Evolutionary conservation across 192 early-diverging fungal species (phyloP).

Genomic region (Thamnidium elegans): DNA sequence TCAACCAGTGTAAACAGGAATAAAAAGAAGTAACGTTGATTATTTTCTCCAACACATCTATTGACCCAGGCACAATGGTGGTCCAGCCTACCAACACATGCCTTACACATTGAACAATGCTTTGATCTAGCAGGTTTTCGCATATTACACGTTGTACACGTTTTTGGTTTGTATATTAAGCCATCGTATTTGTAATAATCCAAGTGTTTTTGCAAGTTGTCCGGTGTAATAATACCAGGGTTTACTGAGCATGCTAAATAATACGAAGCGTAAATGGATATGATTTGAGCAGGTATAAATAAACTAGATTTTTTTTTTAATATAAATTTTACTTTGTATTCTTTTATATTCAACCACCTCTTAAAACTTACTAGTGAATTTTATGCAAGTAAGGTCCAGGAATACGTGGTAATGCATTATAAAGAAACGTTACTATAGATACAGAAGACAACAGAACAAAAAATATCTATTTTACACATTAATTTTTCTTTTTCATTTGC

Average conservation of each 20-base stretch:
- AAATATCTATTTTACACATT: constrained; percentile 25
- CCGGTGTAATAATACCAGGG: constrained; percentile 43
- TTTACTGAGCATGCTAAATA: constrained; percentile 44
- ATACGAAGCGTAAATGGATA: constrained; percentile 43
- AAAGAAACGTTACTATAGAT: constrained; percentile 25
- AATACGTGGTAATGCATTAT: constrained; percentile 29
- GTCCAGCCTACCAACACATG: constrained; percentile 45
- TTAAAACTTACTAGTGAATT: constrained; percentile 33
- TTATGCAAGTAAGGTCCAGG: constrained; percentile 33
- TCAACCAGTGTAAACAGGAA: constrained; percentile 47
- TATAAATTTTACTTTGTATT: not conserved
- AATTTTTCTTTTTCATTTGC: not conserved
- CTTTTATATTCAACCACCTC: not conserved
- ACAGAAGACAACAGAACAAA: constrained; percentile 27
- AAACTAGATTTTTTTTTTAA: constrained; percentile 21
- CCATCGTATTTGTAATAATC: constrained; percentile 45
- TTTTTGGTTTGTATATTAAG: constrained; percentile 46
- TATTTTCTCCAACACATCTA: constrained; percentile 51
- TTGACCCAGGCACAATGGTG: constrained; percentile 60
- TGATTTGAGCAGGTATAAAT: constrained; percentile 41
- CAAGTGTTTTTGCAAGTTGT: constrained; percentile 40
- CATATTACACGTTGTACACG: constrained; percentile 49
- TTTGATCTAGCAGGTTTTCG: constrained; percentile 56
- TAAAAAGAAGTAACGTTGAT: constrained; percentile 51
- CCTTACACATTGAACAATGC: constrained; percentile 55